These are phyloP conservation scores for Beauveria medogensis DNA, from an alignment of 2,329 filamentous ascomycete species.

Conservation along the genomic window DNA sequence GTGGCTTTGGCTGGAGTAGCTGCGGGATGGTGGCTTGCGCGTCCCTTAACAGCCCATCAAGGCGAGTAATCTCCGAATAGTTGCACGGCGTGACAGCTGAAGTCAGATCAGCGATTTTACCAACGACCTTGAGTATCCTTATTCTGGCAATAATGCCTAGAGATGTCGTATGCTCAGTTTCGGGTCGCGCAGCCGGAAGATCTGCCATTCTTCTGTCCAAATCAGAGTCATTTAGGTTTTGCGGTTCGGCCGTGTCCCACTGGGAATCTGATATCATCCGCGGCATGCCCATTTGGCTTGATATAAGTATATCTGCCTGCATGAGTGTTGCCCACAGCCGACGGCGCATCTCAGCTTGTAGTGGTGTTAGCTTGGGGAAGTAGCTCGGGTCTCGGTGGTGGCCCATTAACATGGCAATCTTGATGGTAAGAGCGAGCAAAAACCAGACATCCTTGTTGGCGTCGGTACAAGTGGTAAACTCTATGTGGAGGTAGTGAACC, in stretches of 20 bases:
- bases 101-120: neutral
- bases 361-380: neutral
- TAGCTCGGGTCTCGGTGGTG: neutral
- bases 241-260: constrained; percentile 32
- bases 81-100: neutral
- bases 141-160: neutral
- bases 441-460: no score
- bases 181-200: neutral
- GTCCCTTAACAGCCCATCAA: neutral
- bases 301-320: constrained; percentile 34
- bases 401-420: neutral
- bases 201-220: neutral
- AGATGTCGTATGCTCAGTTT: neutral
- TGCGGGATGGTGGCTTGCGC: neutral
- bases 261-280: constrained; percentile 32
- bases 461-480: no score
- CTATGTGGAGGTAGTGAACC: no score
- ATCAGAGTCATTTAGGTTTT: neutral
- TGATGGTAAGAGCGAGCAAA: no score
- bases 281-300: constrained; percentile 38
- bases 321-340: constrained; percentile 28
- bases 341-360: neutral
- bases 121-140: neutral
- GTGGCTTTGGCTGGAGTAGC: neutral
- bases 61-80: neutral